Conservation (phyloP, 768 basidiomycete genomes). For the Tulasnella sp. region DNA sequence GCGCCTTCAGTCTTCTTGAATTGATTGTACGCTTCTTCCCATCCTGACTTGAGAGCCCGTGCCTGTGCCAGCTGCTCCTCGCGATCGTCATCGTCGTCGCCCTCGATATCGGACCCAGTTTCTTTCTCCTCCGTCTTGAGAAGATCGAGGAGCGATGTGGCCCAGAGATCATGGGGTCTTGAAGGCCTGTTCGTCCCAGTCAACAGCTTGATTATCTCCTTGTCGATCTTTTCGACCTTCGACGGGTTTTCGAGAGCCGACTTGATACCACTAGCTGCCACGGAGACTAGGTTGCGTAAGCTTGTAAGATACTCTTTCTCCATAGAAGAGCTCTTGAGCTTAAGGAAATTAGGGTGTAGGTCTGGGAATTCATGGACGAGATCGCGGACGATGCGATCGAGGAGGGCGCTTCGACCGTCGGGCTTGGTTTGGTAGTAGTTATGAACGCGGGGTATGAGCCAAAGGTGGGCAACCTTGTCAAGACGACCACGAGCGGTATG, state of each 20-base stretch:
- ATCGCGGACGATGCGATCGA: neutral
- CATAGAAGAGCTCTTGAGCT: neutral
- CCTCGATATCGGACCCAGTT: neutral
- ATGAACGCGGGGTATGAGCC: neutral
- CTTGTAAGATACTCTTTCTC: neutral
- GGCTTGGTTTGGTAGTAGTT: neutral
- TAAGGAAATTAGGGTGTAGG: neutral
- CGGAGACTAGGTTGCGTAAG: neutral
- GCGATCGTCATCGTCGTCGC: neutral
- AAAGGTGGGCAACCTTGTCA: neutral
- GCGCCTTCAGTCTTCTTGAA: neutral
- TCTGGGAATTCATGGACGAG: neutral
- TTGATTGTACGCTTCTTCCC: neutral
- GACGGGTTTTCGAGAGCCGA: neutral
- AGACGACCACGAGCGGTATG: neutral
- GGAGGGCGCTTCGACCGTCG: neutral
- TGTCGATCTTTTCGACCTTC: neutral
- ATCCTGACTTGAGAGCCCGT: neutral
- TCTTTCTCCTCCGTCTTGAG: neutral
- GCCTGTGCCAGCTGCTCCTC: neutral
- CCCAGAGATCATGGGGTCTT: neutral
- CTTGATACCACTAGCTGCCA: neutral
- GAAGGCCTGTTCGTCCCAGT: neutral
- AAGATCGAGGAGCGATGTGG: neutral
- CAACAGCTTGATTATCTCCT: neutral